phyloP scores from a whole-genome alignment of 2,329 filamentous ascomycete species.

The Mycosphaerella sp. region DNA sequence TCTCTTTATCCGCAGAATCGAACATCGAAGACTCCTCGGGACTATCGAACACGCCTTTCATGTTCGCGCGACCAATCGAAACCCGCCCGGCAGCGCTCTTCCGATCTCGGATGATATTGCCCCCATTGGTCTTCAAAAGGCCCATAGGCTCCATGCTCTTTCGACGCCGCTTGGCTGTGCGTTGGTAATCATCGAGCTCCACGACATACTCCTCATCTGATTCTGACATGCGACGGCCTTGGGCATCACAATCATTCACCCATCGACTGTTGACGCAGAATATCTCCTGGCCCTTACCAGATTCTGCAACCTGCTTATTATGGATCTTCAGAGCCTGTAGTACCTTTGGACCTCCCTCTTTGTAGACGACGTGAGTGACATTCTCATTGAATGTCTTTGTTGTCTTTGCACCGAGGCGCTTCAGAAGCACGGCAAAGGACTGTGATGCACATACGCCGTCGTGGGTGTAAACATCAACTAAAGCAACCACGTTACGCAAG shows the following conservation, averaged over 20 bases:
- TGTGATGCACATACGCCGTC: slow-evolving; percentile 34
- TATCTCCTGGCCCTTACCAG: slow-evolving; percentile 24
- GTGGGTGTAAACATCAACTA: slow-evolving; percentile 35
- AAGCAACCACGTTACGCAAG: slow-evolving; percentile 30
- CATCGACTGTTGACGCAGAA: slow-evolving; percentile 36
- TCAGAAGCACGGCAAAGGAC: slow-evolving; percentile 32
- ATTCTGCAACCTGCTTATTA: slow-evolving; percentile 29
- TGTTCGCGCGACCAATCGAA: slow-evolving; percentile 26
- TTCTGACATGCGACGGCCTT: slow-evolving; percentile 30
- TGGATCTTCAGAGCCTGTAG: slow-evolving; percentile 31
- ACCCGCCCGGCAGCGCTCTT: slow-evolving; percentile 28
- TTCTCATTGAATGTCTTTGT: slow-evolving; percentile 34
- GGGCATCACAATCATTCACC: slow-evolving; percentile 34
- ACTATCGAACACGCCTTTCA: slow-evolving; percentile 10
- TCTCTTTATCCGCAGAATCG: slow-evolving; percentile 24
- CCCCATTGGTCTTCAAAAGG: slow-evolving; percentile 29
- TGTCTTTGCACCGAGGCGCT: slow-evolving; percentile 34
- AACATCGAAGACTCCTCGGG: background rate
- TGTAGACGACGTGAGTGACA: slow-evolving; percentile 36
- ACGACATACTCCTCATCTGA: slow-evolving; percentile 31
- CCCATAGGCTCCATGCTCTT: slow-evolving; percentile 36
- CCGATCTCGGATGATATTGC: slow-evolving; percentile 31
- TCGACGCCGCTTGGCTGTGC: slow-evolving; percentile 30
- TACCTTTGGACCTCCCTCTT: slow-evolving; percentile 34
- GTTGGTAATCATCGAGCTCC: slow-evolving; percentile 31